Evolutionary conservation across 768 basidiomycete genomes (phyloP).

Genomic region (Asterophora lycoperdoides): DNA sequence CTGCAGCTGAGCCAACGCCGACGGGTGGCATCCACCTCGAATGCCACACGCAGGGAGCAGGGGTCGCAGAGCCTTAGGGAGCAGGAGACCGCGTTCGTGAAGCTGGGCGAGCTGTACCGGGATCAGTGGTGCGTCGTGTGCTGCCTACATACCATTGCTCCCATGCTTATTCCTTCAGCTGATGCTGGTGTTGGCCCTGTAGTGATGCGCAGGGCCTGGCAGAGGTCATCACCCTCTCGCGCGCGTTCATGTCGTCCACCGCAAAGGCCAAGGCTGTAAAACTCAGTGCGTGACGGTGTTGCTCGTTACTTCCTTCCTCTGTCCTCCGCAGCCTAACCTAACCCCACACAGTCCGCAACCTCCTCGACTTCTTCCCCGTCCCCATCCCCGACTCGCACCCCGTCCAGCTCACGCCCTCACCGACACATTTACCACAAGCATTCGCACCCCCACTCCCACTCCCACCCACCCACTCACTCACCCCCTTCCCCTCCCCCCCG

Average conservation of each 20-base stretch:
- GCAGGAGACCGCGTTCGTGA: conserved; percentile 82
- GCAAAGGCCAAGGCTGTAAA: conserved; percentile 98
- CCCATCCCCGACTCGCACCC: conserved; percentile 69
- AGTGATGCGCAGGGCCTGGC: conserved; percentile 86
- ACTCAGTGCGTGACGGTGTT: conserved; percentile 86
- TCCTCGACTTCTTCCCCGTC: conserved; percentile 88
- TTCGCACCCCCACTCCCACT: no score
- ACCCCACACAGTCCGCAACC: conserved; percentile 67
- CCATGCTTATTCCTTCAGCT: no score
- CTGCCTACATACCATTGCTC: no score
- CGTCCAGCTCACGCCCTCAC: conserved; percentile 79
- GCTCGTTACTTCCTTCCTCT: conserved; percentile 9
- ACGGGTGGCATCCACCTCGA: no score
- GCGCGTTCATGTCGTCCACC: conserved; percentile 87
- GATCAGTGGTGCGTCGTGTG: conserved; percentile 65
- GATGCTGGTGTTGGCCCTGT: background rate
- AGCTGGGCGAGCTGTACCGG: conserved; percentile 82
- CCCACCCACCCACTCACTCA: no score
- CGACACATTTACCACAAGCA: conserved; percentile 95
- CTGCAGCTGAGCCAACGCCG: conserved; percentile 17
- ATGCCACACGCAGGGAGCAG: conserved; percentile 39
- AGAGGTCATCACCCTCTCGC: conserved; percentile 77
- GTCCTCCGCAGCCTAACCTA: background rate
- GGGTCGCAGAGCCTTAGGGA: conserved; percentile 65
- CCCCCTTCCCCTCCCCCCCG: no score